Evolutionary conservation across 2,329 filamentous ascomycete species (phyloP).

Genomic region (Epicoccum nigrum): DNA sequence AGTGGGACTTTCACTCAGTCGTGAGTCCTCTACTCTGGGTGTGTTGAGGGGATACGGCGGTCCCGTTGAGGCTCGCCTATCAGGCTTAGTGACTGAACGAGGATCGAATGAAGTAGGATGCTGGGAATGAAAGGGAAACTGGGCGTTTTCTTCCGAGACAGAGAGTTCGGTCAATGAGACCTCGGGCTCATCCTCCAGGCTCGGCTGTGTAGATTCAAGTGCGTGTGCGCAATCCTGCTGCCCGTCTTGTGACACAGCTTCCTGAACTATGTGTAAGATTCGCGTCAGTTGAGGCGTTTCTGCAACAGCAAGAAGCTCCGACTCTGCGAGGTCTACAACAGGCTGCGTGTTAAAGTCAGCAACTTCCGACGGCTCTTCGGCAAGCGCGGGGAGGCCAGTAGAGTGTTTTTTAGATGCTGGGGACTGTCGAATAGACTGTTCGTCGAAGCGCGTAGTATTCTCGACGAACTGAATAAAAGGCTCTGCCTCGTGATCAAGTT

Average conservation of each 20-base stretch:
- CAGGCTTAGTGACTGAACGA: background rate
- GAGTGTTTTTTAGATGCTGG: background rate
- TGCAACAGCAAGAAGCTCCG: slow-evolving; percentile 1
- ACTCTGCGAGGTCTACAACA: background rate
- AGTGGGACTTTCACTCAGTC: background rate
- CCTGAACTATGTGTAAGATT: background rate
- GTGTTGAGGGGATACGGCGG: background rate
- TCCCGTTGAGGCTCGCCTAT: background rate
- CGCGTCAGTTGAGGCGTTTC: slow-evolving; percentile 12
- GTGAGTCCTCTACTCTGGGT: background rate
- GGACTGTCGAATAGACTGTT: background rate
- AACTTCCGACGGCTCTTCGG: background rate
- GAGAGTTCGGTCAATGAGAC: slow-evolving; percentile 14
- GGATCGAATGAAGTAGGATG: slow-evolving; percentile 3
- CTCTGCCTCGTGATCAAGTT: background rate
- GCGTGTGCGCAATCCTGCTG: background rate
- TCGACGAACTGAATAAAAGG: background rate
- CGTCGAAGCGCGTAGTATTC: background rate
- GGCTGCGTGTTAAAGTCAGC: background rate
- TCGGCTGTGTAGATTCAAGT: background rate
- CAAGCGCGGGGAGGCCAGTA: too few species aligned
- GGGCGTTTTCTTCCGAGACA: slow-evolving; percentile 17
- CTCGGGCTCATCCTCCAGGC: background rate
- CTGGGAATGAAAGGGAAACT: slow-evolving; percentile 22
- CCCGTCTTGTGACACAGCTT: background rate